These are phyloP conservation scores for Clavispora fructus DNA, from an alignment of 805 yeast species.

Conservation along the genomic window DNA sequence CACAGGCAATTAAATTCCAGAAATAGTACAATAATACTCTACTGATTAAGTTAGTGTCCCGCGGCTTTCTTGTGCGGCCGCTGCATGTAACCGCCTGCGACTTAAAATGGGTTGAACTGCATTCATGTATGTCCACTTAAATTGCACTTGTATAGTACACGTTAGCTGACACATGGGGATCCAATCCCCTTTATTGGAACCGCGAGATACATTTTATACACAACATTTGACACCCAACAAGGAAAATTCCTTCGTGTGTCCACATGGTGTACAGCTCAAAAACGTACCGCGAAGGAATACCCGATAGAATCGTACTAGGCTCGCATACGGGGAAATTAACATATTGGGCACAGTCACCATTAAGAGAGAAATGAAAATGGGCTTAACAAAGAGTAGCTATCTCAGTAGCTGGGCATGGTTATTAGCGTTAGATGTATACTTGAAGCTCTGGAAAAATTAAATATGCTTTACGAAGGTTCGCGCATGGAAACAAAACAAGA, in stretches of 20 bases:
- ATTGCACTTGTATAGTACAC: not conserved
- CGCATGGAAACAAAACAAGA: not conserved
- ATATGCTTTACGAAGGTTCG: not conserved
- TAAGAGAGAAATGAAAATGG: not conserved
- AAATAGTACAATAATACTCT: not conserved
- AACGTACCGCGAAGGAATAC: not conserved
- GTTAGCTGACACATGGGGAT: not conserved
- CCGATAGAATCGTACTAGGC: not conserved
- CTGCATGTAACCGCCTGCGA: not conserved
- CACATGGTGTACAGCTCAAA: not conserved
- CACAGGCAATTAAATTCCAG: not conserved
- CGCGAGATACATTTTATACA: not conserved
- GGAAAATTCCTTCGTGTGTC: not conserved
- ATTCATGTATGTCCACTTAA: not conserved
- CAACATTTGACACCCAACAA: not conserved
- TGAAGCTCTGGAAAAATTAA: no score
- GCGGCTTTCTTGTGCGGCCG: not conserved
- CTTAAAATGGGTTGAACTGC: not conserved
- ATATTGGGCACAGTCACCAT: not conserved
- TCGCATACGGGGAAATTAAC: not conserved
- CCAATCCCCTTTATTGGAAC: not conserved
- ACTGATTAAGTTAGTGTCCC: not conserved
- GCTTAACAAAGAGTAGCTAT: not conserved
- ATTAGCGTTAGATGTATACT: not conserved
- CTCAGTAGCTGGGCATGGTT: not conserved